Conservation (phyloP, 2,329 filamentous ascomycete genomes). For the Paecilomyces niveus region DNA sequence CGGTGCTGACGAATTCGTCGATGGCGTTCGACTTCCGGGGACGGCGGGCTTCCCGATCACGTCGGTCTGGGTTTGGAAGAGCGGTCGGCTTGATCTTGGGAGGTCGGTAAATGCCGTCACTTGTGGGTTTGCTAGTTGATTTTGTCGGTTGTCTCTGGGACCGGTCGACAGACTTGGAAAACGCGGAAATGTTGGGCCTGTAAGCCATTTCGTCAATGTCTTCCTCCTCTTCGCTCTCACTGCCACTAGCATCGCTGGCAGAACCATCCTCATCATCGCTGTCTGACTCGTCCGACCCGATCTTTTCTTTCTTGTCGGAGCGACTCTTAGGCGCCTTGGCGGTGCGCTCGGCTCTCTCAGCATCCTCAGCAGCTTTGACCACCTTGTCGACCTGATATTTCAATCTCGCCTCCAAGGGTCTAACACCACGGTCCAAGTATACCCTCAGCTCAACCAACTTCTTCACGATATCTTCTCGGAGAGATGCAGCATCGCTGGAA, state of each 20-base stretch:
- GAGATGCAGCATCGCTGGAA: slow-evolving; percentile 27
- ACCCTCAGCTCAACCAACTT: slow-evolving; percentile 89
- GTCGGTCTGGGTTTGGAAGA: slow-evolving; percentile 62
- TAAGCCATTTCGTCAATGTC: slow-evolving; percentile 55
- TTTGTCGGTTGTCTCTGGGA: slow-evolving; percentile 14
- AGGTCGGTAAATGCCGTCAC: slow-evolving; percentile 74
- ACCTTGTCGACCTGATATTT: slow-evolving; percentile 97
- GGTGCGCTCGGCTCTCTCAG: slow-evolving; percentile 22
- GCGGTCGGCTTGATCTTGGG: slow-evolving; percentile 80
- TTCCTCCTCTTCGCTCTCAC: slow-evolving; percentile 29
- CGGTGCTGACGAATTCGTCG: slow-evolving; percentile 83
- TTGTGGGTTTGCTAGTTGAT: slow-evolving; percentile 20
- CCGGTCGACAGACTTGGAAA: slow-evolving; percentile 33
- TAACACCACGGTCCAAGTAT: slow-evolving; percentile 86
- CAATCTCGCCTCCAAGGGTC: slow-evolving; percentile 79
- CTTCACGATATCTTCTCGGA: slow-evolving; percentile 64
- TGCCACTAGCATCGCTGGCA: slow-evolving; percentile 1
- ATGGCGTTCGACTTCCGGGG: slow-evolving; percentile 73
- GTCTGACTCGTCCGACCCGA: slow-evolving; percentile 13
- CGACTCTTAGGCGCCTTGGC: slow-evolving; percentile 17
- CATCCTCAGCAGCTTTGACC: slow-evolving; percentile 67
- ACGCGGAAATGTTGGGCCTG: slow-evolving; percentile 52
- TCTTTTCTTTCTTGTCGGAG: slow-evolving; percentile 24
- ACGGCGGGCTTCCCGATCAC: slow-evolving; percentile 53
- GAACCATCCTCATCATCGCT: slow-evolving; percentile 19